phyloP scores from a whole-genome alignment of 2,329 filamentous ascomycete species.

The Fusarium pseudonygamai region DNA sequence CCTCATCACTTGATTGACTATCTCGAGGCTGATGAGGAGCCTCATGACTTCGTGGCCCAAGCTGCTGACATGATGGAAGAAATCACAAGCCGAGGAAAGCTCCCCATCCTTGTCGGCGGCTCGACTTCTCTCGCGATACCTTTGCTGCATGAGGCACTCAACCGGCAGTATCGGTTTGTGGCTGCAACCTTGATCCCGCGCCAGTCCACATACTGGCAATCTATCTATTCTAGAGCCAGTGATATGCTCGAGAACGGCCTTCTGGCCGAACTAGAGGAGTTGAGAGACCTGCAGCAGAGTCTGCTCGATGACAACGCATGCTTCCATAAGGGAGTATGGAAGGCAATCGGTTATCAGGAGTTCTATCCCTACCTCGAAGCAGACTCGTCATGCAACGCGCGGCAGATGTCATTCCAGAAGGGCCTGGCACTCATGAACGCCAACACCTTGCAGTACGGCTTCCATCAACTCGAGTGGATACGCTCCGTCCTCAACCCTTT shows the following conservation, averaged over 20 bases:
- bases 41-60: fast-evolving
- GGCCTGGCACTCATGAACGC: not conserved
- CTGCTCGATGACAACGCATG: not conserved
- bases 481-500: not conserved
- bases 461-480: not conserved
- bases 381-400: not conserved
- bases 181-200: not conserved
- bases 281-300: not conserved
- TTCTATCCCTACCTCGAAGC: not conserved
- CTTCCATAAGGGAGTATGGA: not conserved
- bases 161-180: not conserved
- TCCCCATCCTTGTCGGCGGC: not conserved
- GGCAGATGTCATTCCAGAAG: not conserved
- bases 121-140: not conserved
- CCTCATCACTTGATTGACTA: not conserved
- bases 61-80: not conserved
- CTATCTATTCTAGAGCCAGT: not conserved
- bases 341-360: not conserved
- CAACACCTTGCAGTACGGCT: not conserved
- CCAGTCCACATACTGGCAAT: not conserved
- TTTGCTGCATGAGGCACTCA: not conserved
- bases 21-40: not conserved
- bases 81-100: not conserved
- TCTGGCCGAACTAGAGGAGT: not conserved
- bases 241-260: not conserved